phyloP scores from a whole-genome alignment of 768 basidiomycete species.

The Amanita pseudoporphyria region DNA sequence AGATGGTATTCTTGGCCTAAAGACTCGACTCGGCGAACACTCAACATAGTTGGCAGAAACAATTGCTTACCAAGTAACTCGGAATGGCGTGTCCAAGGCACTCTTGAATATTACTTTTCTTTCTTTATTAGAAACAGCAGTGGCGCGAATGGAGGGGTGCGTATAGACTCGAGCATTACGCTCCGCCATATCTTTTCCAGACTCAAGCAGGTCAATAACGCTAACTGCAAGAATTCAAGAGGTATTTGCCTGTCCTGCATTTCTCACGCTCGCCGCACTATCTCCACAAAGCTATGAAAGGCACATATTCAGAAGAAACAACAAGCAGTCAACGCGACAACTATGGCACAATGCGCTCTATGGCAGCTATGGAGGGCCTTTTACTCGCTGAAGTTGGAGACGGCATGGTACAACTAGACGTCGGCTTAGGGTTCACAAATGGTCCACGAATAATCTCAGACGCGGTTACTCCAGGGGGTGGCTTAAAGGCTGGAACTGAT shows the following conservation, averaged over 20 bases:
- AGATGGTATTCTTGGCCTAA: slow-evolving; percentile 53
- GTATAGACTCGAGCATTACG: slow-evolving; percentile 42
- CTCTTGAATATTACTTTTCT: slow-evolving; percentile 59
- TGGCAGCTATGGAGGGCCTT: slow-evolving; percentile 36
- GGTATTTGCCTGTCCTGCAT: no score
- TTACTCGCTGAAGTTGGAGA: slow-evolving; percentile 38
- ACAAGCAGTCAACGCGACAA: neutral
- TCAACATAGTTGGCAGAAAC: slow-evolving; percentile 7
- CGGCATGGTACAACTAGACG: slow-evolving; percentile 34
- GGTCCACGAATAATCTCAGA: slow-evolving; percentile 30
- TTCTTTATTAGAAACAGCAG: slow-evolving; percentile 30
- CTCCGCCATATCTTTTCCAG: no score
- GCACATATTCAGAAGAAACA: neutral
- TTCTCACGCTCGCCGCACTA: neutral
- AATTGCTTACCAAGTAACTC: slow-evolving; percentile 48
- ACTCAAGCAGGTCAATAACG: no score
- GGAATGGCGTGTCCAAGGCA: slow-evolving; percentile 65
- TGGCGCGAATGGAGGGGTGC: slow-evolving; percentile 57
- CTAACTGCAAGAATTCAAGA: no score
- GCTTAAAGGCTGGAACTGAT: slow-evolving; percentile 8
- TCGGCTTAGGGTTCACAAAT: slow-evolving; percentile 27
- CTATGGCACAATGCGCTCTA: slow-evolving; percentile 19
- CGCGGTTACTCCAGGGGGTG: slow-evolving; percentile 20
- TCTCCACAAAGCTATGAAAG: neutral
- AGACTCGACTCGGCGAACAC: slow-evolving; percentile 2